Base-by-base conservation (phyloP, 768 basidiomycete species). In the Amanita rubescens region DNA sequence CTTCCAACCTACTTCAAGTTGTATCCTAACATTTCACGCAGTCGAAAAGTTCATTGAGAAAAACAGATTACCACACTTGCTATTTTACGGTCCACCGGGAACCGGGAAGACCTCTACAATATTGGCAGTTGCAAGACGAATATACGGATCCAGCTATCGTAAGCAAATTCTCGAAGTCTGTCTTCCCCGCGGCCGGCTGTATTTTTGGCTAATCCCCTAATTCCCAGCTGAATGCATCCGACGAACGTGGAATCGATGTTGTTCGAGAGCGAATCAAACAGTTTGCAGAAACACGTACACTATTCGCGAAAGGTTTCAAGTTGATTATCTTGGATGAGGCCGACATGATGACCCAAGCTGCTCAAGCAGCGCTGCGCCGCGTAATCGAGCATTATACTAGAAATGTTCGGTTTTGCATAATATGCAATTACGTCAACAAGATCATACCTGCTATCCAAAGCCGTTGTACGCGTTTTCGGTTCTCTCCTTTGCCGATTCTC, bases 271-370 rank as follows among this genome's bases (percentile, higher is more conserved):
- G 97, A 74, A 94, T 99, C 67, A 99, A 98, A 67, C 93, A 92
- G 64, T 99, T 98, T 61, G 94, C 96, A 1, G 92, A 94, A 71
- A 97, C 94, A 12, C 82, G 93, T 49, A 96, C 93, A 9, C 70
- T 97, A 5, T 87, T 84, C 64, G 82, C 92, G 11, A 94, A 94
- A 62, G 92, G 92, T 15, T 98, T 85, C 80, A 99, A 98, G 64
- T 85, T 99, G 65, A 95, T 99, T 68, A 85, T 99, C 57, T 82
- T 99, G 32, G 96, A 99, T 60, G 96, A 99, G 69, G 96, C 96
- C n/a, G 96, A 99, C 75, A 96, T 96, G 95, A 99, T 99, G 96
- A 99, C 96, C 0, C 87, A 93, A 58, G 87, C 90, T 53, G 96
- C 96, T 1, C 96, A 99, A 65, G 90, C 94, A 3, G 96, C 96